These are phyloP conservation scores for Bruguiera gymnorhiza DNA, from an alignment of 345 rosid species.

Conservation along the genomic window DNA sequence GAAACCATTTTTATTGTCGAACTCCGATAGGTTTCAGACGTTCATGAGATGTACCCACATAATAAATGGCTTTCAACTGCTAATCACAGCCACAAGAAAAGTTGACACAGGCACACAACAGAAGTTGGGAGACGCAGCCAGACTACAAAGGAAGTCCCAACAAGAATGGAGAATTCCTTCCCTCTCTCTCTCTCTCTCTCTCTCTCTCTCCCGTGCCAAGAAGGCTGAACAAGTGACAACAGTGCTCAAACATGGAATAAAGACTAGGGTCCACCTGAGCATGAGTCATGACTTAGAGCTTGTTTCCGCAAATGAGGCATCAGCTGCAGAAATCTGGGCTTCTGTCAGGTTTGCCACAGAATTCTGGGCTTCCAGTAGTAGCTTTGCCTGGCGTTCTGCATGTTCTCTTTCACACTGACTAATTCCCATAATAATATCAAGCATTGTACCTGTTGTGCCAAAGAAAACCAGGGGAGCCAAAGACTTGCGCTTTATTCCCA, in stretches of 20 bases:
- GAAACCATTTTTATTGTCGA: neutral
- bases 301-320: slow-evolving; percentile 21
- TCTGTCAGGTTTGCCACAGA: slow-evolving; percentile 38
- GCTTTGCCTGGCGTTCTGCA: slow-evolving; percentile 89
- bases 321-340: slow-evolving; percentile 46
- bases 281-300: slow-evolving; percentile 11
- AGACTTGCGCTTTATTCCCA: slow-evolving; percentile 86
- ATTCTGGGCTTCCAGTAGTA: slow-evolving; percentile 60
- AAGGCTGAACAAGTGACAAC: neutral
- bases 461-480: slow-evolving; percentile 88
- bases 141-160: neutral
- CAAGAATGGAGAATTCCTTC: neutral
- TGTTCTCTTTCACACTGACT: slow-evolving; percentile 92
- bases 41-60: neutral
- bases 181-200: neutral
- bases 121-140: neutral
- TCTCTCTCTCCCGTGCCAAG: neutral
- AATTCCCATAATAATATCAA: slow-evolving; percentile 83
- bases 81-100: neutral
- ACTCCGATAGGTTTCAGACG: neutral
- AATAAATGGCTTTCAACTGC: neutral
- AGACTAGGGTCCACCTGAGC: neutral
- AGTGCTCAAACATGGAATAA: neutral
- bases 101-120: neutral
- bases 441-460: slow-evolving; percentile 96